Evolutionary conservation across 2,329 filamentous ascomycete genomes (phyloP).

Genomic region (Pseudocercospora eumusae): DNA sequence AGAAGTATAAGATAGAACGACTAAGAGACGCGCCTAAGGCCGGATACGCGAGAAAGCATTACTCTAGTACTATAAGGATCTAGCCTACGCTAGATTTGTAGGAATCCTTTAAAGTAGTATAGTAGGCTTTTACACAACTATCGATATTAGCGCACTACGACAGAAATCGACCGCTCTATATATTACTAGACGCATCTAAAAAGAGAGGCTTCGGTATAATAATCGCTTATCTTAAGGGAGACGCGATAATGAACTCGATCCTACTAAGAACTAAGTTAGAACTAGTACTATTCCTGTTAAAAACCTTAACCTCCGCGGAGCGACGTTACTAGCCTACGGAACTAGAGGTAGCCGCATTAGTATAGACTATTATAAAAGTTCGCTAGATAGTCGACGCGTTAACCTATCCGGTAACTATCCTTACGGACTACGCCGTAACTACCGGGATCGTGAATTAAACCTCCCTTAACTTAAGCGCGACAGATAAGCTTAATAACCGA

Average conservation of each 20-base stretch:
- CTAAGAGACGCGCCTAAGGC: not conserved
- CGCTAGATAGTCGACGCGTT: not conserved
- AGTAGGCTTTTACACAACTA: not conserved
- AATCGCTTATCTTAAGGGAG: not conserved
- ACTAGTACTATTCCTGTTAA: not conserved
- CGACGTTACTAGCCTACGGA: no score
- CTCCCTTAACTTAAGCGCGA: not conserved
- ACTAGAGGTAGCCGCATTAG: slow-evolving; percentile 4
- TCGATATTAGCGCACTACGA: not conserved
- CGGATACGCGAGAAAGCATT: not conserved
- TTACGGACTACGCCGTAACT: not conserved
- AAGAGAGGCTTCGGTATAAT: not conserved
- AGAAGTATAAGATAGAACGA: not conserved
- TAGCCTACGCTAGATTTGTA: not conserved
- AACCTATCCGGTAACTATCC: not conserved
- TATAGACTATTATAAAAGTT: not conserved
- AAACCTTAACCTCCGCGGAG: not conserved
- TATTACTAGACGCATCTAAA: not conserved
- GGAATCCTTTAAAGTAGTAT: not conserved
- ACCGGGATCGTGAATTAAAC: not conserved
- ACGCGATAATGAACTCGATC: not conserved
- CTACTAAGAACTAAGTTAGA: not conserved
- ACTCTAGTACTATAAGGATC: no score
- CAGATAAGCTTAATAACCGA: slow-evolving; percentile 1
- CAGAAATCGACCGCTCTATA: no score